These are phyloP conservation scores for Plasmodium yoelii DNA, from an alignment of 169 alveolate genomes.

Conservation along the genomic window DNA sequence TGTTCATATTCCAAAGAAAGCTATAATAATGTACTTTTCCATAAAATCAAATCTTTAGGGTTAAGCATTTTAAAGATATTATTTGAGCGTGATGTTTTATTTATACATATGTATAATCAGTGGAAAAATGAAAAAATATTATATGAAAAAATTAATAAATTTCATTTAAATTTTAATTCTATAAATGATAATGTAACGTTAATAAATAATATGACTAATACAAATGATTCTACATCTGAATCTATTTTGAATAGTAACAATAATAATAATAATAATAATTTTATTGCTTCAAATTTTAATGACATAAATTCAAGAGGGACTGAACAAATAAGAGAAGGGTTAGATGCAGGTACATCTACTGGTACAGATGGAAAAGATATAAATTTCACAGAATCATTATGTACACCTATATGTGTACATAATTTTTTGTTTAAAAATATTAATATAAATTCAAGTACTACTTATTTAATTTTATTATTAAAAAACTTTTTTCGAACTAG, in stretches of 20 bases:
- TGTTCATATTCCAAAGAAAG: slow-evolving; percentile 65
- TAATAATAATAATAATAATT: not conserved
- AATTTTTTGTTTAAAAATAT: slow-evolving; percentile 67
- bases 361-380: slow-evolving; percentile 13
- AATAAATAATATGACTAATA: not conserved
- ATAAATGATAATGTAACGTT: not conserved
- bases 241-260: not conserved
- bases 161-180: slow-evolving; percentile 19
- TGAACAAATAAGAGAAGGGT: too few relatives aligned
- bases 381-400: slow-evolving; percentile 34
- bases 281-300: not conserved
- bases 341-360: too few relatives aligned
- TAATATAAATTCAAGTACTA: slow-evolving; percentile 61
- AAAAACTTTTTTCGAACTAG: slow-evolving; percentile 58
- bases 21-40: slow-evolving; percentile 15
- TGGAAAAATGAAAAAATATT: slow-evolving; percentile 74
- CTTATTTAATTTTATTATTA: slow-evolving; percentile 44
- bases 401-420: slow-evolving; percentile 63
- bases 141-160: slow-evolving; percentile 25
- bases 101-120: slow-evolving; percentile 63
- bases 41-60: slow-evolving; percentile 40
- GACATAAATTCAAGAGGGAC: not conserved
- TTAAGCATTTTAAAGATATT: slow-evolving; percentile 30
- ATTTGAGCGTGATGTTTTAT: slow-evolving; percentile 66
- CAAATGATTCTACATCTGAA: not conserved